Conservation (phyloP, 2,329 filamentous ascomycete species). For the Fusarium compactum region DNA sequence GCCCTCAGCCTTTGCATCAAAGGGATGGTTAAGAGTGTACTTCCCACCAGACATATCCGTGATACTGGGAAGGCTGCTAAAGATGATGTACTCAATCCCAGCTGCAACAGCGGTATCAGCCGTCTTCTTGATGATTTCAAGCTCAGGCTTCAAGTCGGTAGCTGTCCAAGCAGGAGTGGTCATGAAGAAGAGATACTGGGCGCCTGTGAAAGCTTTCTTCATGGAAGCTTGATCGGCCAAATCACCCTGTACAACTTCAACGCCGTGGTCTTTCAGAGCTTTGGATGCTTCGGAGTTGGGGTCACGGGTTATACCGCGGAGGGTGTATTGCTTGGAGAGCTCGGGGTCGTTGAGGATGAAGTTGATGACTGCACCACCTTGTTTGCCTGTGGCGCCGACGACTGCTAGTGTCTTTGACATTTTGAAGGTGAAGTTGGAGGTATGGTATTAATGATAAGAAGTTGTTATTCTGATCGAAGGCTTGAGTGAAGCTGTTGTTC, state of each 20-base stretch:
- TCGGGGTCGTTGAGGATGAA: slow-evolving; percentile 58
- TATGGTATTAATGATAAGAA: neutral
- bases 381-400: slow-evolving; percentile 65
- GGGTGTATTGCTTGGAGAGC: slow-evolving; percentile 59
- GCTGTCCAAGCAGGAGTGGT: slow-evolving; percentile 57
- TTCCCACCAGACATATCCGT: slow-evolving; percentile 53
- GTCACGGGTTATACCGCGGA: slow-evolving; percentile 65
- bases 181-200: slow-evolving; percentile 63
- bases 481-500: neutral
- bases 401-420: slow-evolving; percentile 57
- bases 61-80: slow-evolving; percentile 54
- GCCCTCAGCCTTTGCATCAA: slow-evolving; percentile 65
- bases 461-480: neutral
- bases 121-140: slow-evolving; percentile 55
- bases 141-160: slow-evolving; percentile 49
- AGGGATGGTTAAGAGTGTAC: slow-evolving; percentile 54
- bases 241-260: slow-evolving; percentile 57
- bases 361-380: slow-evolving; percentile 62
- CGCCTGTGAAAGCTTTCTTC: slow-evolving; percentile 55
- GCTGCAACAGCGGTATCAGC: slow-evolving; percentile 55
- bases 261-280: slow-evolving; percentile 44
- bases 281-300: slow-evolving; percentile 50
- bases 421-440: neutral
- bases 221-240: slow-evolving; percentile 55
- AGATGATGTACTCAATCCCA: slow-evolving; percentile 56